A percentile compares a stretch with the other conserved stretches of the same genome.
Evolutionary conservation across 2,329 filamentous ascomycete species (phyloP).

Genomic region (Trichoderma oligosporum): DNA sequence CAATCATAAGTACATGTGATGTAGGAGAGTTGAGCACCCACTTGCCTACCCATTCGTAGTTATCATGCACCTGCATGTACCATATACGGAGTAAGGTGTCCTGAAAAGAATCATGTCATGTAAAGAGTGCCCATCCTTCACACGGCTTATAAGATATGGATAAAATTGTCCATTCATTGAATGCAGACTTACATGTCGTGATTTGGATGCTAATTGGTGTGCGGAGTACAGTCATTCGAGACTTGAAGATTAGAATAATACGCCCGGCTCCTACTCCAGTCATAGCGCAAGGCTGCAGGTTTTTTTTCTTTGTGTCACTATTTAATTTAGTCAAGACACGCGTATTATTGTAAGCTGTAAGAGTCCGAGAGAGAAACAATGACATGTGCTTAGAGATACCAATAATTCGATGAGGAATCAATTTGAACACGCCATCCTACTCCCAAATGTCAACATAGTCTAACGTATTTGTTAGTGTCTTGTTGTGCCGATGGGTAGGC

Average conservation of each 20-base stretch:
- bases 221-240: not conserved
- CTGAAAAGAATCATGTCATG: not conserved
- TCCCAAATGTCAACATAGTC: not conserved
- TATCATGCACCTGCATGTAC: not conserved
- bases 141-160: not conserved
- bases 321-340: not conserved
- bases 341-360: not conserved
- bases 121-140: not conserved
- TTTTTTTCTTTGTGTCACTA: not conserved
- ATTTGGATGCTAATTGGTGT: not conserved
- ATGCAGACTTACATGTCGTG: not conserved
- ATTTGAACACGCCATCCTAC: not conserved
- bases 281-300: not conserved
- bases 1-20: too few species aligned
- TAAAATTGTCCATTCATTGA: too few species aligned
- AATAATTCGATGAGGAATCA: not conserved
- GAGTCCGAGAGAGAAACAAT: not conserved
- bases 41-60: not conserved
- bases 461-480: not conserved
- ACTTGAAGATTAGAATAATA: not conserved
- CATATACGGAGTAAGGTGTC: not conserved
- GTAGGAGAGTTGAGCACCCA: too few species aligned
- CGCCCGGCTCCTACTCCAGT: too few species aligned
- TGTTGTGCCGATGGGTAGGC: too few species aligned
- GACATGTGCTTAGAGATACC: not conserved